A percentile compares a stretch with the other conserved stretches of the same genome.
Conservation (phyloP, 345 rosid species). For the Citropsis articulata region DNA sequence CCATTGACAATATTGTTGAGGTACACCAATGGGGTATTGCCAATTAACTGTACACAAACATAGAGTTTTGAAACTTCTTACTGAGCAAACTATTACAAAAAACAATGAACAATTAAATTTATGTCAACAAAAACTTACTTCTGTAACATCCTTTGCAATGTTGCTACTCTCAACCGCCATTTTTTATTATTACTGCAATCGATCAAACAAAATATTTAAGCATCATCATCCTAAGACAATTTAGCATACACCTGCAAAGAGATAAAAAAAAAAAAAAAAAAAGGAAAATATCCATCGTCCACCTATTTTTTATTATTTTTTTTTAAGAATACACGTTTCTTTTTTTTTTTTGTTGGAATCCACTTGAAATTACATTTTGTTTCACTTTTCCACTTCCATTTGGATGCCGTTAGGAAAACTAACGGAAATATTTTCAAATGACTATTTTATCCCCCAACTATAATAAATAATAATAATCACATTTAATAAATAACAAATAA, state of each 20-base stretch:
- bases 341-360: no score
- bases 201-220: not conserved
- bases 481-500: no score
- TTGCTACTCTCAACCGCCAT: conserved; percentile 50
- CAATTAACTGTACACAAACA: conserved; percentile 50
- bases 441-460: no score
- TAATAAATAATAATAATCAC: no score
- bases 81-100: not conserved
- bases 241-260: not conserved
- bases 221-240: not conserved
- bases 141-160: conserved; percentile 81
- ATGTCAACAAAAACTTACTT: conserved; percentile 37
- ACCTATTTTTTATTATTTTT: no score
- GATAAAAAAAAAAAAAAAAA: no score
- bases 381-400: no score
- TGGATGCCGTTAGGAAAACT: no score
- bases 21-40: conserved; percentile 81
- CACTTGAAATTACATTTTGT: no score
- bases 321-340: no score
- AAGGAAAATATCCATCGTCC: no score
- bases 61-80: not conserved
- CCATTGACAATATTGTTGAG: conserved; percentile 71
- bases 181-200: conserved; percentile 26
- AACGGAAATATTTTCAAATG: no score
- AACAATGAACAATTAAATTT: not conserved